Percentiles rank a stretch among this genome's conserved stretches.
Evolutionary conservation across 805 yeast genomes (phyloP).

Genomic region (Candida chauliodis): DNA sequence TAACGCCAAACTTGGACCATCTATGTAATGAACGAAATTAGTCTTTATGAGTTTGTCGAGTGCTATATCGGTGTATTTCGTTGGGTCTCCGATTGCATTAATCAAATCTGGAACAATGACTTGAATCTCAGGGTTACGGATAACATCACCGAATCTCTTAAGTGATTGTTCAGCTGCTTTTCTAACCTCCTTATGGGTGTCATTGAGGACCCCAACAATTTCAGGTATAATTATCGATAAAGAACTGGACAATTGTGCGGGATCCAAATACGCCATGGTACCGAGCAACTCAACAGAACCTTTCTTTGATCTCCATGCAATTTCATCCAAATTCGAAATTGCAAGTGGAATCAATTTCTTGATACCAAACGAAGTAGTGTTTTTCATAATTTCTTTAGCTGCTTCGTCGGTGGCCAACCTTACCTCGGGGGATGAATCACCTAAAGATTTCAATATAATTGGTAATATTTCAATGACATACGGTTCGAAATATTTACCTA

Average conservation of each 20-base stretch:
- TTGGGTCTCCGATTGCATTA: conserved; percentile 94
- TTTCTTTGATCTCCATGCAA: conserved; percentile 93
- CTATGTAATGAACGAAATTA: conserved; percentile 95
- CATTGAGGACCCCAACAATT: conserved; percentile 90
- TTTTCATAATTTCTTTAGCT: conserved; percentile 81
- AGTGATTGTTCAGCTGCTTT: conserved; percentile 89
- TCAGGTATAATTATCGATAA: conserved; percentile 91
- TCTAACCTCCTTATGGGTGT: conserved; percentile 94
- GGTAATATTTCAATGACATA: conserved; percentile 89
- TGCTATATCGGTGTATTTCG: conserved; percentile 83
- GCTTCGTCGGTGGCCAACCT: conserved; percentile 87
- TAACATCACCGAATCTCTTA: conserved; percentile 93
- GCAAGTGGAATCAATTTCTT: conserved; percentile 89
- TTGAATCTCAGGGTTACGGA: conserved; percentile 95
- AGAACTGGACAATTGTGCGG: conserved; percentile 86
- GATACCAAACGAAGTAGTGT: conserved; percentile 90
- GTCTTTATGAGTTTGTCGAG: conserved; percentile 82
- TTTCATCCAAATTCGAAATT: conserved; percentile 76
- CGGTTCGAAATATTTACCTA: conserved; percentile 86
- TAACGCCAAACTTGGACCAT: conserved; percentile 94
- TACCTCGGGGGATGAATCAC: conserved; percentile 82
- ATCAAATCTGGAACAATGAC: conserved; percentile 81
- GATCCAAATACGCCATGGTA: conserved; percentile 96
- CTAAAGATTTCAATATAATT: conserved; percentile 71
- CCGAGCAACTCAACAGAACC: conserved; percentile 96